phyloP scores from a whole-genome alignment of 169 alveolate species.

The Cryptosporidium meleagridis region DNA sequence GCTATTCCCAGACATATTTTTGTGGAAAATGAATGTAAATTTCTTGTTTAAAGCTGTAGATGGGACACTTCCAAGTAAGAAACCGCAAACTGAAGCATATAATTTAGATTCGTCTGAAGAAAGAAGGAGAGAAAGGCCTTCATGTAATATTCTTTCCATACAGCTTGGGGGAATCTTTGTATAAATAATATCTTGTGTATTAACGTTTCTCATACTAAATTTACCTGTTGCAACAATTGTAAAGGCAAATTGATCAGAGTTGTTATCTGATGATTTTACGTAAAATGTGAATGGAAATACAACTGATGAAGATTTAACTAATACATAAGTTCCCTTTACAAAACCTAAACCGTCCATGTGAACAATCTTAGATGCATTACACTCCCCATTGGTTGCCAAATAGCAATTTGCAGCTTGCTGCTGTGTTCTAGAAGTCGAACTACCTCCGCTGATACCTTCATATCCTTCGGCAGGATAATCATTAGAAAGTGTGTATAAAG shows the following conservation, averaged over 20 bases:
- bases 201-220: slow-evolving; percentile 47
- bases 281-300: slow-evolving; percentile 45
- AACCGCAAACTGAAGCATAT: slow-evolving; percentile 32
- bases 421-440: slow-evolving; percentile 30
- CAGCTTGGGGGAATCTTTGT: slow-evolving; percentile 34
- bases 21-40: slow-evolving; percentile 7
- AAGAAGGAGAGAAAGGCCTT: slow-evolving; percentile 41
- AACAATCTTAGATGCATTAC: slow-evolving; percentile 30
- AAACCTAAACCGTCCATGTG: slow-evolving; percentile 57
- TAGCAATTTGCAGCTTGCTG: slow-evolving; percentile 59
- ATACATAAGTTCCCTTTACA: slow-evolving; percentile 5
- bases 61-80: slow-evolving; percentile 17
- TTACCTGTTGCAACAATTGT: slow-evolving; percentile 22
- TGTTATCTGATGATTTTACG: not conserved
- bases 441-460: slow-evolving; percentile 57
- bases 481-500: not conserved
- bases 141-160: slow-evolving; percentile 34
- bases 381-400: slow-evolving; percentile 41
- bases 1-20: slow-evolving; percentile 9
- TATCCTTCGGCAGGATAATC: slow-evolving; percentile 68
- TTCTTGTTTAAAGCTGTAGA: slow-evolving; percentile 22
- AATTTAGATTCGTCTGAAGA: not conserved
- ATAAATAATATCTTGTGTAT: slow-evolving; percentile 13
- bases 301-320: slow-evolving; percentile 16
- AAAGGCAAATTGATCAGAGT: slow-evolving; percentile 41